Evolutionary conservation across 306 rosid genomes (phyloP).

Genomic region (Cucurbita ficifolia): DNA sequence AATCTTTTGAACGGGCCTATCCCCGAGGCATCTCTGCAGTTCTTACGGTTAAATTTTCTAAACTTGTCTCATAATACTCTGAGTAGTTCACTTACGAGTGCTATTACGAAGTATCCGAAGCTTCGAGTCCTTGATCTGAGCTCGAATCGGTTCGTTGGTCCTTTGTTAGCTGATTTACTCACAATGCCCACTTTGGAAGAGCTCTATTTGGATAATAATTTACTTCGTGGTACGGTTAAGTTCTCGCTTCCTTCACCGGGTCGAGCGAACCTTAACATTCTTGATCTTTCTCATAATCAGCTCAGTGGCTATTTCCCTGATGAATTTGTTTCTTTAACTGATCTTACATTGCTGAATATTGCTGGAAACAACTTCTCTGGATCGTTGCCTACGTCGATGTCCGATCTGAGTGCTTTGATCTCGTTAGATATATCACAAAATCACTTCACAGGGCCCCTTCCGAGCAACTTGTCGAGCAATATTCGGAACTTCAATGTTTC

Average conservation of each 20-base stretch:
- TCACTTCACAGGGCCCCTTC: constrained; percentile 79
- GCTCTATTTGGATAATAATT: constrained; percentile 60
- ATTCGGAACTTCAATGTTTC: constrained; percentile 65
- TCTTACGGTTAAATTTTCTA: constrained; percentile 62
- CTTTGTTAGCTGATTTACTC: constrained; percentile 38
- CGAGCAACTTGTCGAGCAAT: constrained; percentile 42
- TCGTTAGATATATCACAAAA: constrained; percentile 63
- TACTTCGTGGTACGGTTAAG: constrained; percentile 49
- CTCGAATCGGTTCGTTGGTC: constrained; percentile 62
- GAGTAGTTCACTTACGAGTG: constrained; percentile 44
- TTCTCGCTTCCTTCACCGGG: constrained; percentile 33
- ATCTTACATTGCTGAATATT: constrained; percentile 50
- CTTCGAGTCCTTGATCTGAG: constrained; percentile 78
- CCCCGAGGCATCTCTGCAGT: constrained; percentile 76
- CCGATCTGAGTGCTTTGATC: constrained; percentile 41
- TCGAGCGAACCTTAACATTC: constrained; percentile 54
- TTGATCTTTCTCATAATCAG: constrained; percentile 75
- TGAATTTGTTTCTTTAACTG: constrained; percentile 43
- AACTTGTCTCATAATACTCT: constrained; percentile 66
- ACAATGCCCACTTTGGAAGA: constrained; percentile 65
- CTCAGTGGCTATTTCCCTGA: constrained; percentile 78
- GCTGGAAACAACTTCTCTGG: constrained; percentile 85
- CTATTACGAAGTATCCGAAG: constrained; percentile 65
- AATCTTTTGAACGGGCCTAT: constrained; percentile 61
- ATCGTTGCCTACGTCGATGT: constrained; percentile 71